These are phyloP conservation scores for Ilex asprella DNA, from an alignment of 257 asterid genomes.

Conservation along the genomic window DNA sequence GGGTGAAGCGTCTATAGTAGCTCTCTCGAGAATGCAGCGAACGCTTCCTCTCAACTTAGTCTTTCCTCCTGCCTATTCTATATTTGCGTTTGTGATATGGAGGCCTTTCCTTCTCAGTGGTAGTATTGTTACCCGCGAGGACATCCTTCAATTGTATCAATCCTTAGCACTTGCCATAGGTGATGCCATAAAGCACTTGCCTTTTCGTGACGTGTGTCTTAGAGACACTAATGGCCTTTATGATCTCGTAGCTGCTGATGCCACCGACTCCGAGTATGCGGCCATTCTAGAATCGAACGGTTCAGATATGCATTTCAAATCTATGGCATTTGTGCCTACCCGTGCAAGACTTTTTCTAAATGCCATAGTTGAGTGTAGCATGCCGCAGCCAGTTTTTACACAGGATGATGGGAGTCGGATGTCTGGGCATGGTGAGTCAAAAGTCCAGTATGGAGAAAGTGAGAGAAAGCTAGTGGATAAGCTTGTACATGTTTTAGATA, in stretches of 20 bases:
- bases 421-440: slow-evolving; percentile 53
- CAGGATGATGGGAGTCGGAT: slow-evolving; percentile 49
- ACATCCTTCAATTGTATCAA: slow-evolving; percentile 59
- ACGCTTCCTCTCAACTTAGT: slow-evolving; percentile 59
- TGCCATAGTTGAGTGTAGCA: slow-evolving; percentile 74
- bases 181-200: slow-evolving; percentile 83
- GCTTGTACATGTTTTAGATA: slow-evolving; percentile 75
- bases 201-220: slow-evolving; percentile 86
- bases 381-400: slow-evolving; percentile 45
- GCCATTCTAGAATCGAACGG: slow-evolving; percentile 63
- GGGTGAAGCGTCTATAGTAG: slow-evolving; percentile 82
- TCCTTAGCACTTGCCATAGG: slow-evolving; percentile 43
- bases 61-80: slow-evolving; percentile 86
- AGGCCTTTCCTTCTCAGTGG: slow-evolving; percentile 54
- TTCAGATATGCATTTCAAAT: slow-evolving; percentile 51
- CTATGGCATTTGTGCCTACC: slow-evolving; percentile 79
- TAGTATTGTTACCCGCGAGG: slow-evolving; percentile 65
- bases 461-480: slow-evolving; percentile 58
- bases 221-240: slow-evolving; percentile 74
- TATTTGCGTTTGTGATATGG: slow-evolving; percentile 79
- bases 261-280: slow-evolving; percentile 75
- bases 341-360: slow-evolving; percentile 88
- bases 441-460: slow-evolving; percentile 52
- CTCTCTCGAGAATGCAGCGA: slow-evolving; percentile 85
- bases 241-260: slow-evolving; percentile 62